Evolutionary conservation across 2,329 filamentous ascomycete genomes (phyloP), one percentile per base, ranked within the genome.

Genomic region (Fusarium coicis): DNA sequence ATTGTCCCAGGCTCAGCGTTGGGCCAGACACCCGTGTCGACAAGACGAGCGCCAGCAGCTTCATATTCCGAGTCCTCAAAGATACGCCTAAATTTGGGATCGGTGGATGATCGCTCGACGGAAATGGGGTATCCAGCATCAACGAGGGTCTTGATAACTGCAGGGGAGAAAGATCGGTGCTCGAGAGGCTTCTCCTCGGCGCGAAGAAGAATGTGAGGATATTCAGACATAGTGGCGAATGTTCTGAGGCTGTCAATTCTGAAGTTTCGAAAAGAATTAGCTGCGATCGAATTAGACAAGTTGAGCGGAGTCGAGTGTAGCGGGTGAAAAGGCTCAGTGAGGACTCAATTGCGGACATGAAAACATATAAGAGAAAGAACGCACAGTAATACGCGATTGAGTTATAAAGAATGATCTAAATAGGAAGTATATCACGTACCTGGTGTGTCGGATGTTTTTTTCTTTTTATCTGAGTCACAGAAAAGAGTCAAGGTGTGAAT

Each of bases 51-150:
- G 54, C 92, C 92, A 37, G 87, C 86, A 66, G 87, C 84, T 81
- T 88, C 86, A 75, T 90, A 92, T 78, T 93, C 90, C 46, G 79
- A 81, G 74, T 91, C 88, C 37, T 88, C 84, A 74, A 88, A 91
- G 77, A 94, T 93, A 63, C 92, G 87, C 78, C 89, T 87, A n/a
- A 88, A 87, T 66, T 88, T 90, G 54, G 77, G 75, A 60, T 81
- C 74, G 69, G 79, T 77, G 21, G 79, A 76, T 9, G 77, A 81
- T 68, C 88, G 87, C 85, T 94, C 92, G 55, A 93, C 89, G 55
- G 88, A 88, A 75, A 94, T 87, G 30, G 86, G 85, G 80, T 93
- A 94, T 69, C 92, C 92, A 44, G 91, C 91, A 72, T 93, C 87
- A 60, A 93, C 84, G 59, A 94, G 87, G 60, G 79, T 68, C 53